A percentile compares a stretch with the other conserved stretches of the same genome.
Conservation (phyloP, 75 land plant genomes). For the Cunninghamia lanceolata region DNA sequence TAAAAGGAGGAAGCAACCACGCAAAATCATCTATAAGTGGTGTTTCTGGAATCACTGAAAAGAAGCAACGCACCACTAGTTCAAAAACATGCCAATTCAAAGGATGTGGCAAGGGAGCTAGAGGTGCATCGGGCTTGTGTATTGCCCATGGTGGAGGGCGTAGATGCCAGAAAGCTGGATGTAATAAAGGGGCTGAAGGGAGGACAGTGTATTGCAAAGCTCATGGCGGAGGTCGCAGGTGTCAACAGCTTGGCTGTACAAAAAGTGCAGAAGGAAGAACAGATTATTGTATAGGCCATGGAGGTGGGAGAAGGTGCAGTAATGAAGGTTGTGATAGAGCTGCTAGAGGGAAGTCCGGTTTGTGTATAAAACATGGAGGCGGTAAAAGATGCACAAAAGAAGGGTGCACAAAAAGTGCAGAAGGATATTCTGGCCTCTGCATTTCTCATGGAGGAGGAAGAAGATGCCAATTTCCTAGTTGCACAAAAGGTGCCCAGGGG, state of each 20-base stretch:
- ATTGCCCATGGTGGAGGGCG: conserved; percentile 97
- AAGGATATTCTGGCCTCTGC: conserved; percentile 91
- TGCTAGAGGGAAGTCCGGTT: conserved; percentile 91
- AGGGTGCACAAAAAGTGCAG: conserved; percentile 93
- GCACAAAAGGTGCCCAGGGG: conserved; percentile 94
- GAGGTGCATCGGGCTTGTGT: conserved; percentile 94
- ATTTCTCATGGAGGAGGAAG: conserved; percentile 97
- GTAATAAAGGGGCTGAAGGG: conserved; percentile 93
- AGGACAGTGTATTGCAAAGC: conserved; percentile 91
- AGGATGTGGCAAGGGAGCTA: conserved; percentile 88
- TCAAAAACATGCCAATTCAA: conserved; percentile 56
- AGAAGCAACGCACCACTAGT: conserved; percentile 26
- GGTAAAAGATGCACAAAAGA: conserved; percentile 86
- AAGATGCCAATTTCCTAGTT: conserved; percentile 66
- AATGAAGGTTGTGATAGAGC: conserved; percentile 78
- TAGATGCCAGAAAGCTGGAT: conserved; percentile 77
- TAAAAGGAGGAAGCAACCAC: background rate
- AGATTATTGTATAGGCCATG: conserved; percentile 90
- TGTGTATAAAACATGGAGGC: conserved; percentile 93
- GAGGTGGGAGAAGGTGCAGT: conserved; percentile 89
- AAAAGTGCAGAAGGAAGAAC: conserved; percentile 96
- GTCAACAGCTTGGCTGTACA: conserved; percentile 82
- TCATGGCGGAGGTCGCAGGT: conserved; percentile 92
- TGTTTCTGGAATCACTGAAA: conserved; percentile 42
- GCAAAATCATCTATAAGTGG: conserved; percentile 48